Percentiles rank a stretch among this genome's conserved stretches.
Evolutionary conservation across 306 rosid genomes (phyloP).

Genomic region (Ochetophila trinervis): DNA sequence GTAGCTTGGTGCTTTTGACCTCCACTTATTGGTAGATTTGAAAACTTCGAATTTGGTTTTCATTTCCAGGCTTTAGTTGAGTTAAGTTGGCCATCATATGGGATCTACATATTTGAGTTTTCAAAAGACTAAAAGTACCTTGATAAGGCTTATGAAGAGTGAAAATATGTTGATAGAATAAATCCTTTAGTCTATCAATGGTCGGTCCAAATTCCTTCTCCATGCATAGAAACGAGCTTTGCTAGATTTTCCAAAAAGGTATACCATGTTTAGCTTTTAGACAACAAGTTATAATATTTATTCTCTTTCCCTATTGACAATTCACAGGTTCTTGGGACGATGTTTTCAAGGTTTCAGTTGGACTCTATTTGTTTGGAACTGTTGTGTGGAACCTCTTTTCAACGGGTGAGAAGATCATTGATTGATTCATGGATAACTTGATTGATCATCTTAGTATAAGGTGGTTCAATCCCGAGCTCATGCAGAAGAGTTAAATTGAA

Average conservation of each 20-base stretch:
- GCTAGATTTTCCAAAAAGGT: not conserved
- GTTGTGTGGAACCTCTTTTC: conserved; percentile 93
- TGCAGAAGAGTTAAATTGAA: not conserved
- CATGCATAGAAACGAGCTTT: not conserved
- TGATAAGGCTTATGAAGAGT: too few species aligned
- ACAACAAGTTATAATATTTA: not conserved
- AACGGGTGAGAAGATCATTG: conserved; percentile 89
- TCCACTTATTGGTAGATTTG: too few species aligned
- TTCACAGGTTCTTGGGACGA: conserved; percentile 92
- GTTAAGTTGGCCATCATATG: too few species aligned
- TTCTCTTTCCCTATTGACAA: not conserved
- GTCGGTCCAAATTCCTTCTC: not conserved
- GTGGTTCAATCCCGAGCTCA: conserved; percentile 25
- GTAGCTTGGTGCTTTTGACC: too few species aligned
- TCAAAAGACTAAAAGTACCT: too few species aligned
- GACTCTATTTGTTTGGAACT: conserved; percentile 86
- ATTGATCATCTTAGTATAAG: not conserved
- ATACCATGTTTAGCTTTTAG: not conserved
- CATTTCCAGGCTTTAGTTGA: too few species aligned
- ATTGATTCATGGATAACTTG: conserved; percentile 32
- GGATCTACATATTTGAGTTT: too few species aligned
- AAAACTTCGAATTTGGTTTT: too few species aligned
- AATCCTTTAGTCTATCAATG: not conserved
- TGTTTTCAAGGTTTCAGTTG: conserved; percentile 96
- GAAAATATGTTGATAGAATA: too few species aligned